Base-by-base conservation (phyloP, 1,284 basidiomycete species). In the Ganoderma lingzhi region DNA sequence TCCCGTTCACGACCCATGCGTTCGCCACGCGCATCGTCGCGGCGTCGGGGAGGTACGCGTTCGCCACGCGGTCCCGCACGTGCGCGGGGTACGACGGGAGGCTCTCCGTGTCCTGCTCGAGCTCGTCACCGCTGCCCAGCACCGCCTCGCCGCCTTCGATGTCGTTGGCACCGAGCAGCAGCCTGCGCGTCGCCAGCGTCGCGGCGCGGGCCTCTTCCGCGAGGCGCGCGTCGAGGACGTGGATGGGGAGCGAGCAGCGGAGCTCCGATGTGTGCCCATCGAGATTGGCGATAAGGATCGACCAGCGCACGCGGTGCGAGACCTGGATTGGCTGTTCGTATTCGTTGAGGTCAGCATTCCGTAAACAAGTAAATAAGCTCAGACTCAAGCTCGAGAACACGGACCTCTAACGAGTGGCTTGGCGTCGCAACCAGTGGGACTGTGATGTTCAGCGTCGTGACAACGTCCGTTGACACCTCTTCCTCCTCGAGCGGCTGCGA, bases 201-300 rank as follows among this genome's bases (percentile, higher is more conserved):
- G 90, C 87, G 0, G 86, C 82, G 55, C 90, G 85, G 0, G 94
- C 92, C 78, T 97, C 96, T 19, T 91, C 86, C 10, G 94, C 84
- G 1, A 96, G 82, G 10, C 87, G 83, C 69, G 87, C 77, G 73
- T 96, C 92, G 32, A 98, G 90, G 53, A 98, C 86, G 75, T 93
- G 89, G 45, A 98, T 83, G 0, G 96, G 96, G 0, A 98, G 85
- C 0, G 96, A 96, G 79, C 96, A 98, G 9, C 96, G 90, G 28
- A 98, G 85, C 81, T 97, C 96, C 2, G 95, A 96, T 1, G 91
- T 92, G 78, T 96, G 95, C 0, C 94, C 94, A 78, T 96, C 95
- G n/a, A 85, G 84, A 77, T 97, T 97, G 71, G 87, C 85, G 77
- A 97, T 92, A 63, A 94, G 83, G 70, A 94, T 91, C 41, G 80